Percentiles rank a stretch among this genome's conserved stretches.
Conservation (phyloP, 306 rosid genomes). For the Cucumis sativus region Cucumber_9930_V3 NC_026660.2:28976501-28977000, state of each 20-base stretch:
- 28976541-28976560: neutral
- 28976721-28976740: neutral
- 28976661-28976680: slow-evolving; percentile 54
- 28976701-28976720: neutral
- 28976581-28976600: neutral
- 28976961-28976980: no score
- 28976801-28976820: slow-evolving; percentile 35
- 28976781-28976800: slow-evolving; percentile 23
- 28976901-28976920: neutral
- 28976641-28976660: slow-evolving; percentile 50
- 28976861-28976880: neutral
- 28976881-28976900: neutral
- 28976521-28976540: neutral
- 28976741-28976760: neutral
- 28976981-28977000: no score
- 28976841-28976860: slow-evolving; percentile 20
- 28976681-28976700: slow-evolving; percentile 21
- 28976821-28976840: slow-evolving; percentile 53
- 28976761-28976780: slow-evolving; percentile 30
- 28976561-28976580: neutral
- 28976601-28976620: neutral
- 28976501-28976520: neutral
- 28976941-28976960: no score
- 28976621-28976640: slow-evolving; percentile 14
- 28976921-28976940: no score